Conservation (phyloP, 2,329 filamentous ascomycete genomes). For the Calonectria pseudoreteaudii region DNA sequence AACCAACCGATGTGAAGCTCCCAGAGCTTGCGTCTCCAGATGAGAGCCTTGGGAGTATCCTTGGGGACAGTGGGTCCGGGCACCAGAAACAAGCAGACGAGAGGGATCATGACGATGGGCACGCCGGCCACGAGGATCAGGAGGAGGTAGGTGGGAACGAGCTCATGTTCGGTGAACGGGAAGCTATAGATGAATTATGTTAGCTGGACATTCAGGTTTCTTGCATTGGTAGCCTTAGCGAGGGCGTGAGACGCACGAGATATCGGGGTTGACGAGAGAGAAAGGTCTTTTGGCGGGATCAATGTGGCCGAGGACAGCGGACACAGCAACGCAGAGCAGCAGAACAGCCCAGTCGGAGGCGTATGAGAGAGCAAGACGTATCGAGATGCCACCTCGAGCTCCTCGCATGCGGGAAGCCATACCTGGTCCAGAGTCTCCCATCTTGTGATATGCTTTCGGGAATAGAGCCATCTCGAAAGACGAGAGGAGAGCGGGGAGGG, state of each 20-base stretch:
- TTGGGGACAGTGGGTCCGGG: slow-evolving; percentile 76
- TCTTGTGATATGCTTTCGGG: slow-evolving; percentile 36
- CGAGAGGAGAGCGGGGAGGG: background rate
- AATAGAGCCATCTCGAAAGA: slow-evolving; percentile 12
- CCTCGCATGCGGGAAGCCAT: slow-evolving; percentile 19
- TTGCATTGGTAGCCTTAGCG: background rate
- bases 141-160: slow-evolving; percentile 75
- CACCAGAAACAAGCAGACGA: slow-evolving; percentile 77
- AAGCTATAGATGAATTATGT: slow-evolving; percentile 60
- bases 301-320: slow-evolving; percentile 68
- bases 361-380: slow-evolving; percentile 70
- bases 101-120: slow-evolving; percentile 75
- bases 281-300: slow-evolving; percentile 78
- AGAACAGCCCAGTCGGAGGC: slow-evolving; percentile 80
- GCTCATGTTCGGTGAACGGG: slow-evolving; percentile 77
- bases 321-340: slow-evolving; percentile 67
- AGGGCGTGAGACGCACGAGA: slow-evolving; percentile 66
- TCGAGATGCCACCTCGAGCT: slow-evolving; percentile 42
- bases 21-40: slow-evolving; percentile 89
- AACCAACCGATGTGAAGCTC: slow-evolving; percentile 90
- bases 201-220: background rate
- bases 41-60: slow-evolving; percentile 70
- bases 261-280: slow-evolving; percentile 76
- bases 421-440: slow-evolving; percentile 40
- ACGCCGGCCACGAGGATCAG: slow-evolving; percentile 71